Base-by-base conservation (phyloP, 805 yeast genomes). In the Starmera pachycereana region DNA sequence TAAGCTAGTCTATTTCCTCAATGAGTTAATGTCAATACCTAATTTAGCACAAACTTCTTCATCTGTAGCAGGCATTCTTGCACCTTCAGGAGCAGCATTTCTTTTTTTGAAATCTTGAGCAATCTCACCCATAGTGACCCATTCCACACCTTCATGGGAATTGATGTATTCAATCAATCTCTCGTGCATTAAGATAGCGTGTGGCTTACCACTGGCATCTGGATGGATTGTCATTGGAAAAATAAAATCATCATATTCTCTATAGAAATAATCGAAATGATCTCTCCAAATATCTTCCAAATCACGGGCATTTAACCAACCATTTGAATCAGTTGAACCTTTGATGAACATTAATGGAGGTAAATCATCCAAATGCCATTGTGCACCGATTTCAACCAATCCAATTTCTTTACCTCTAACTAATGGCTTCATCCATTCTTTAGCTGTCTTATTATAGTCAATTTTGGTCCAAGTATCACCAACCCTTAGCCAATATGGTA, bases 201-300 rank as follows among this genome's bases (percentile, higher is more conserved):
- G 66, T 6, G 66, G 64, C 29, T 64, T 46, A 13, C 66, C 66
- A 28, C 62, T 55, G 16, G 60, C 66, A 38, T 61, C 66, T 2
- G 66, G 66, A 43, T 61, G 66, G 40, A 57, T 53, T 30, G 66
- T 61, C 44, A 61, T 58, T 8, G 66, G 66, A 47, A 61, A 61
- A 28, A 61, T 54, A 43, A 61, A 61, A 40, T 57, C 62, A 42
- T 61, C 66, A 42, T 61, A 53, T 36, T 62, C 63, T 35, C 63
- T 49, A 41, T 61, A 61, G 43, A 59, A 61, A 43, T 61, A 61
- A 31, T 60, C 65, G 40, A 61, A 61, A 39, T 61, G 65, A 43
- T 61, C 66, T 41, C 56, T 54, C 66, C 66, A 61, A 29, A 61
- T 60, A 33, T 60, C 62, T 44, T 61, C 66, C 14, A 61, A 50